Base-by-base conservation (phyloP, 768 basidiomycete genomes). In the Mycena crocata region DNA sequence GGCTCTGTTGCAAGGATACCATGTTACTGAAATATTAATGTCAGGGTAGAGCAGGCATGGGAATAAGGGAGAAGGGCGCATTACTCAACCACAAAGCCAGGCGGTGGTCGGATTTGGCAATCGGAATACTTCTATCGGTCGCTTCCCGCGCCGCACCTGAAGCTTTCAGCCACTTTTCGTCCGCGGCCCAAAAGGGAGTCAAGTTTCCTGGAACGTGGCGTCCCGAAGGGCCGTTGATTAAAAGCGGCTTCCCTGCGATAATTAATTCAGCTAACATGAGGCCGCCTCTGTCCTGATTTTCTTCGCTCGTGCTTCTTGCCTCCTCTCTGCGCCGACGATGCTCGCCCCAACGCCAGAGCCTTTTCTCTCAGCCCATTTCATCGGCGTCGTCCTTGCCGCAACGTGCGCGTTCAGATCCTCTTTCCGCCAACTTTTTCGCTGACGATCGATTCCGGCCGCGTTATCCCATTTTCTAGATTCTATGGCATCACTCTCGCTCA, bases 401-500 rank as follows among this genome's bases (percentile, higher is more conserved):
- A 52, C 76, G 78, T 80, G 55, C 46, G 78, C 32, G 30, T 31
- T 51, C 34, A 31, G 32, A 1, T 30, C 9, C 13, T 37, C 52
- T 19, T 32, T 55, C 32, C 23, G 14, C 28, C 24, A 13, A 7
- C 28, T 37, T 14, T 34, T 34, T 37, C 7, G 30, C 26, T 40
- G 31, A 61, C 40, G 5, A 31, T 44, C 49, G 15, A 35, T 48
- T 37, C 30, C 12, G 7, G 35, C 31, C 46, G 46, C 46, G 30
- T 50, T 35, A 50, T 37, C 57, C 32, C 57, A 5, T 30, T 40
- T 52, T 45, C 44, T 24, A 79, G 78, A 72, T 64, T 79, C 71
- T 79, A 79, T 49, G 78, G 78, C 45, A 66, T 80, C 61, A 79
- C 79, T 10, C 57, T 79, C 54, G 73, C 75, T 1, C 79, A 80